phyloP scores from a whole-genome alignment of 345 rosid species.

The Dipteronia sinensis region DNA sequence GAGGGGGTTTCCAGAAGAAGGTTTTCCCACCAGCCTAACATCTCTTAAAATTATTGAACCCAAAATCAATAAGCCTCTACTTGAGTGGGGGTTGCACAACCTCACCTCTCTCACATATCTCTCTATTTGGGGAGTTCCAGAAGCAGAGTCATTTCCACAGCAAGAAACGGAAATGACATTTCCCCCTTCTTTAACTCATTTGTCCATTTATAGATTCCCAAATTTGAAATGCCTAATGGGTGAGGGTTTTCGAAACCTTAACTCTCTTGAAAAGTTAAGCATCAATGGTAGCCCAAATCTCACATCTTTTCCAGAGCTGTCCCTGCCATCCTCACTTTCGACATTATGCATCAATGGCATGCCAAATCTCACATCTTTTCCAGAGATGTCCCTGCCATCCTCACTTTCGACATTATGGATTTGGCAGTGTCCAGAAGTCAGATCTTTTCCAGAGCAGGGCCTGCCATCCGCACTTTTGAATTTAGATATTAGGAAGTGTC shows the following conservation, averaged over 20 bases:
- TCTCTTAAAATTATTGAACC: neutral
- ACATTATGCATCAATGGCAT: too few relatives aligned
- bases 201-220: neutral
- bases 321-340: neutral
- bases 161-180: too few relatives aligned
- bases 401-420: too few relatives aligned
- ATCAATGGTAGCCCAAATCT: neutral
- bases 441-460: neutral
- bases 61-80: too few relatives aligned
- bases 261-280: too few relatives aligned
- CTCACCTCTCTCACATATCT: neutral
- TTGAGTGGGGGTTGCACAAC: too few relatives aligned
- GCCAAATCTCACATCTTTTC: too few relatives aligned
- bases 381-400: too few relatives aligned
- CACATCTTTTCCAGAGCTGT: neutral
- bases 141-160: too few relatives aligned
- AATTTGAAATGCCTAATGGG: too few relatives aligned
- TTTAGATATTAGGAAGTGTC: neutral
- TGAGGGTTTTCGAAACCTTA: too few relatives aligned
- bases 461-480: neutral
- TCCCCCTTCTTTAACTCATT: too few relatives aligned
- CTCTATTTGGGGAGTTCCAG: neutral
- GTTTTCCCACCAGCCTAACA: slow-evolving; percentile 10
- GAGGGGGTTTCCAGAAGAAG: neutral
- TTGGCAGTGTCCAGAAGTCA: neutral